Conservation (phyloP, 176 grass and related monocot genomes). For the Zoysia pacifica region DNA sequence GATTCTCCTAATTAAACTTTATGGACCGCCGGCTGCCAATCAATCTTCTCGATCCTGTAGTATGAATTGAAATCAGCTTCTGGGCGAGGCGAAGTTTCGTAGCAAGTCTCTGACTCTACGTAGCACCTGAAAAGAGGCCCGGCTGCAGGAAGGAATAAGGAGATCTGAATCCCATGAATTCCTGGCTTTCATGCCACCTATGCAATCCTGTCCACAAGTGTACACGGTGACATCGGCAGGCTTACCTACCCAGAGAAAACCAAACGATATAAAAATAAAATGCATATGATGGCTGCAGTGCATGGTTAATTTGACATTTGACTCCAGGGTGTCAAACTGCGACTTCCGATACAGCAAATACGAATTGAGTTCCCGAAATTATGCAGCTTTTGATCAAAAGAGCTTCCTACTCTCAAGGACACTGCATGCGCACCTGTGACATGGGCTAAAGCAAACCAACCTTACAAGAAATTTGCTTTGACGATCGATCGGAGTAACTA, state of each 20-base stretch:
- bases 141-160: slow-evolving; percentile 1
- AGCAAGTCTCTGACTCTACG: not conserved
- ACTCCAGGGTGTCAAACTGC: slow-evolving; percentile 38
- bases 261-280: slow-evolving; percentile 10
- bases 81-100: not conserved
- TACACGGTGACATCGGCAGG: slow-evolving; percentile 25
- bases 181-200: slow-evolving; percentile 28
- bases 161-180: slow-evolving; percentile 34
- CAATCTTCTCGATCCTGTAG: no score
- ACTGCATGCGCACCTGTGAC: slow-evolving; percentile 13
- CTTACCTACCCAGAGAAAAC: slow-evolving; percentile 43
- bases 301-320: slow-evolving; percentile 45
- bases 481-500: not conserved
- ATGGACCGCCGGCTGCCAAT: not conserved
- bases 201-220: slow-evolving; percentile 37
- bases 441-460: slow-evolving; percentile 13
- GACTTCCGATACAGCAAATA: slow-evolving; percentile 14
- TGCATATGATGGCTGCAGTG: slow-evolving; percentile 33
- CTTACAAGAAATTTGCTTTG: slow-evolving; percentile 21
- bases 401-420: slow-evolving; percentile 33
- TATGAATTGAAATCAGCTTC: not conserved
- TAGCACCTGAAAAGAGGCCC: slow-evolving; percentile 30
- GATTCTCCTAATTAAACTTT: slow-evolving; percentile 11
- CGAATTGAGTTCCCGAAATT: slow-evolving; percentile 12
- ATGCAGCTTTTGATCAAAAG: not conserved